These are phyloP conservation scores for Chondrostereum purpureum DNA, from an alignment of 1,284 basidiomycete genomes.

Conservation along the genomic window DNA sequence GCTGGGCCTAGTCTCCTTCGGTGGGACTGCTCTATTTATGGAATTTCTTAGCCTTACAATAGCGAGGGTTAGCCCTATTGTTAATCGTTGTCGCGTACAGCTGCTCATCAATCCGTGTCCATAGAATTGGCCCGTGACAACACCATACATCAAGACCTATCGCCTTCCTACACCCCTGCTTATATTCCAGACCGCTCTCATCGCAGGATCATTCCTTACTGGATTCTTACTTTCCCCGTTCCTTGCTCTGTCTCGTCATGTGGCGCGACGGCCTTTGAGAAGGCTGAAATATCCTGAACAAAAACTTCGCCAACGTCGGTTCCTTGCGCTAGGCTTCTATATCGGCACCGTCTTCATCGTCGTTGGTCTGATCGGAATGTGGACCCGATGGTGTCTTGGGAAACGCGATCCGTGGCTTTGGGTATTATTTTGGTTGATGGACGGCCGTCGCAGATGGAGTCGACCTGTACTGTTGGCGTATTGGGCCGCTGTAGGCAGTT, in stretches of 20 bases:
- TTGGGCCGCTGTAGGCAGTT: conserved; percentile 75
- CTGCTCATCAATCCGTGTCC: conserved; percentile 7
- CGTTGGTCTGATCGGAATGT: conserved; percentile 83
- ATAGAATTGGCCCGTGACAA: conserved; percentile 75
- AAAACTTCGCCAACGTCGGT: conserved; percentile 77
- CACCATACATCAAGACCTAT: conserved; percentile 89
- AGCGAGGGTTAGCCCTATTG: conserved; percentile 52
- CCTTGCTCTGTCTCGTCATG: conserved; percentile 86
- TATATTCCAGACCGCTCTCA: conserved; percentile 88
- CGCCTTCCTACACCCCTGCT: conserved; percentile 90
- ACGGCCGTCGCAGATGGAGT: conserved; percentile 79
- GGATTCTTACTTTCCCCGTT: conserved; percentile 95
- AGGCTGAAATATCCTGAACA: conserved; percentile 86
- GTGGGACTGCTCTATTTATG: conserved; percentile 82
- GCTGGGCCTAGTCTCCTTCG: conserved; percentile 80
- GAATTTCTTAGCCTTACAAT: conserved; percentile 81
- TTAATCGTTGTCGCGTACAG: conserved; percentile 1
- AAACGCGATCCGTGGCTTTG: conserved; percentile 88
- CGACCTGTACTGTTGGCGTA: conserved; percentile 76
- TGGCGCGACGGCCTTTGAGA: conserved; percentile 87
- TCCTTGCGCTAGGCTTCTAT: conserved; percentile 86
- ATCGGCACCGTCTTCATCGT: conserved; percentile 73
- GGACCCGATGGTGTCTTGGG: conserved; percentile 86
- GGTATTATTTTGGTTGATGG: conserved; percentile 69
- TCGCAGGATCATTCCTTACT: conserved; percentile 86